Evolutionary conservation across 2,329 filamentous ascomycete genomes (phyloP).

Genomic region (Alternaria sp.): DNA sequence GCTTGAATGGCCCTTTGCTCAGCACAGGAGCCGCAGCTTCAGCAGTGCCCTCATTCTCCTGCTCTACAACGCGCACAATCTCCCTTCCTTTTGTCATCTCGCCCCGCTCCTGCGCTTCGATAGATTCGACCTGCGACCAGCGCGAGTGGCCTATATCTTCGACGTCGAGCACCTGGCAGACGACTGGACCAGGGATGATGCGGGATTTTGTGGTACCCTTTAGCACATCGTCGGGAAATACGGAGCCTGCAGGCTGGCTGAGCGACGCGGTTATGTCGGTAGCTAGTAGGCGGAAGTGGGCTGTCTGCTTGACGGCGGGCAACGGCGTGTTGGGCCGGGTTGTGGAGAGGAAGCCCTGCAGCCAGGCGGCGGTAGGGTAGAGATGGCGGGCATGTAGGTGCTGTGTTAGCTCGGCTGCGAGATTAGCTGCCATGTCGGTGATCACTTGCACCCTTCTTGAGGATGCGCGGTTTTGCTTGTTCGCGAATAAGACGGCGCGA

Average conservation of each 20-base stretch:
- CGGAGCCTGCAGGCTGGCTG: slow-evolving; percentile 47
- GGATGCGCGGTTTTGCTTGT: slow-evolving; percentile 1
- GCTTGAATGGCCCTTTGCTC: slow-evolving; percentile 72
- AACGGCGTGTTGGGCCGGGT: slow-evolving; percentile 65
- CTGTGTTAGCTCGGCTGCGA: slow-evolving; percentile 50
- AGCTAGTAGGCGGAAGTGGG: slow-evolving; percentile 78
- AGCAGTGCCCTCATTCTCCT: slow-evolving; percentile 52
- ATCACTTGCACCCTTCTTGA: slow-evolving; percentile 2
- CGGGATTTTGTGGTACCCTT: slow-evolving; percentile 63
- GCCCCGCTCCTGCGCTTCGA: slow-evolving; percentile 75
- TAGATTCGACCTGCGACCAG: slow-evolving; percentile 86
- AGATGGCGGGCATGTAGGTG: slow-evolving; percentile 65
- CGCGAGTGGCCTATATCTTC: slow-evolving; percentile 80
- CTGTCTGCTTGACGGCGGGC: slow-evolving; percentile 76
- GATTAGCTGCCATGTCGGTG: slow-evolving; percentile 33
- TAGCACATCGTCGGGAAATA: slow-evolving; percentile 65
- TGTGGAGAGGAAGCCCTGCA: slow-evolving; percentile 66
- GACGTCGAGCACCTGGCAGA: slow-evolving; percentile 84
- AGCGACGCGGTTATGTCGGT: slow-evolving; percentile 74
- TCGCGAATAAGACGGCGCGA: not conserved
- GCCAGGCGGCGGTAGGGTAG: slow-evolving; percentile 65
- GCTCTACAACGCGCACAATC: slow-evolving; percentile 73
- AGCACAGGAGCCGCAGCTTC: slow-evolving; percentile 30
- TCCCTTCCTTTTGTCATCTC: slow-evolving; percentile 79
- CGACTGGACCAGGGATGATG: slow-evolving; percentile 65